Conservation (phyloP, 441 rosid genomes). For the Aquilaria agallochum region DNA sequence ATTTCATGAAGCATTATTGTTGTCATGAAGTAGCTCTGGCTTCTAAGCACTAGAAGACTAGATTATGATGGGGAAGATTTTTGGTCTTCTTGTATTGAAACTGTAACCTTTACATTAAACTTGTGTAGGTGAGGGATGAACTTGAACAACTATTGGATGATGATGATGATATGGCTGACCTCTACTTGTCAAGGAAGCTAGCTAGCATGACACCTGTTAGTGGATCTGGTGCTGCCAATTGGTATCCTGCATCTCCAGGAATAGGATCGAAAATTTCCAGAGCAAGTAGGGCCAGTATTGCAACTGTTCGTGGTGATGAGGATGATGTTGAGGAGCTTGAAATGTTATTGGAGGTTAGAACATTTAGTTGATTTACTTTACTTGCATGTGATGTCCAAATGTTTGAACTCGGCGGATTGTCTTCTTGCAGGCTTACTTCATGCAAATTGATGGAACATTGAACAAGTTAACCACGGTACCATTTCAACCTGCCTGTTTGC, state of each 20-base stretch:
- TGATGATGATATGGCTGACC: slow-evolving; percentile 98
- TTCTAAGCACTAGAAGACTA: no score
- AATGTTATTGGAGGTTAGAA: slow-evolving; percentile 89
- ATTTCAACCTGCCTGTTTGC: not conserved
- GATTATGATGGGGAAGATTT: no score
- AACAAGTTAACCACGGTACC: slow-evolving; percentile 81
- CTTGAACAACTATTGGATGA: slow-evolving; percentile 95
- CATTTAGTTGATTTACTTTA: not conserved
- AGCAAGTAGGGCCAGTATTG: slow-evolving; percentile 84
- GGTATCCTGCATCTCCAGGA: slow-evolving; percentile 76
- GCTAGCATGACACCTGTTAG: slow-evolving; percentile 65
- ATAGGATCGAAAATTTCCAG: slow-evolving; percentile 86
- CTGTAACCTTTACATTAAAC: no score
- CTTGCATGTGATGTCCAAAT: slow-evolving; percentile 4
- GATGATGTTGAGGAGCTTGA: slow-evolving; percentile 98
- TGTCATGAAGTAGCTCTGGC: no score
- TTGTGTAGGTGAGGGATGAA: slow-evolving; percentile 87
- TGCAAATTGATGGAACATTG: slow-evolving; percentile 91
- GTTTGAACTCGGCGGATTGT: slow-evolving; percentile 12
- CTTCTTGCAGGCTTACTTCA: slow-evolving; percentile 80
- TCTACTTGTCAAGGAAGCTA: slow-evolving; percentile 86
- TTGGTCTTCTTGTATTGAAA: no score
- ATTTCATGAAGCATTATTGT: no score
- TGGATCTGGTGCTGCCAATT: slow-evolving; percentile 65
- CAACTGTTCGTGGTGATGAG: slow-evolving; percentile 74